phyloP scores from a whole-genome alignment of 148 eudicot genomes.

The Limonium bicolor region DNA sequence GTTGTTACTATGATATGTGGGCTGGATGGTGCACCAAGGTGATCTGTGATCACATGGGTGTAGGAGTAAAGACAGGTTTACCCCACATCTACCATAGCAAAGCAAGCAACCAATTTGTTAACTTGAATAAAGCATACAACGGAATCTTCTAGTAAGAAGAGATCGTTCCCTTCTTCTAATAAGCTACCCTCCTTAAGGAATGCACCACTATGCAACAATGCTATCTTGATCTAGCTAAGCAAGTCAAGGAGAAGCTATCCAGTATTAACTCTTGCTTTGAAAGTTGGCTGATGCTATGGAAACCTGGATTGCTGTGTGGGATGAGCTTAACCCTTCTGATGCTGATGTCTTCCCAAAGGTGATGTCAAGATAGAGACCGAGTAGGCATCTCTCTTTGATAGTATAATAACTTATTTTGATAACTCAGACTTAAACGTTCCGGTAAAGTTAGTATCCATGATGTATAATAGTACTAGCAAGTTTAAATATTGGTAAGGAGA shows the following conservation, averaged over 20 bases:
- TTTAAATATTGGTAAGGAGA: no score
- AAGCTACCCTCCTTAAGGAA: not conserved
- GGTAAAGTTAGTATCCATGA: no score
- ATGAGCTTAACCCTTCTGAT: slow-evolving; percentile 2
- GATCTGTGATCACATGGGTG: slow-evolving; percentile 3
- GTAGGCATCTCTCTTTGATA: not conserved
- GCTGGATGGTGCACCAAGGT: slow-evolving; percentile 6
- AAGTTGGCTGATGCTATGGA: slow-evolving; percentile 4
- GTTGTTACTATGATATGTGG: slow-evolving; percentile 4
- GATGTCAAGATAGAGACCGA: no score
- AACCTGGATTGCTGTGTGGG: slow-evolving; percentile 4
- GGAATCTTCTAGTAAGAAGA: slow-evolving; percentile 5
- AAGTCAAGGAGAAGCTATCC: not conserved
- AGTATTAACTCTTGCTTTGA: not conserved
- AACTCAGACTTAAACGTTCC: no score
- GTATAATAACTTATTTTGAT: no score
- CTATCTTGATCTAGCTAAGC: slow-evolving; percentile 3
- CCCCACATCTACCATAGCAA: slow-evolving; percentile 3
- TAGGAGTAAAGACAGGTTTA: slow-evolving; percentile 2
- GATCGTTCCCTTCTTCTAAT: slow-evolving; percentile 1
- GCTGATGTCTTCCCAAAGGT: not conserved
- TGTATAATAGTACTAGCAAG: no score
- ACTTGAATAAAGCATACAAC: slow-evolving; percentile 2
- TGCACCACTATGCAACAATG: slow-evolving; percentile 3
- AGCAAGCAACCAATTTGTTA: slow-evolving; percentile 4